Base-by-base conservation (phyloP, 345 rosid species). In the Hibiscus mutabilis region DNA sequence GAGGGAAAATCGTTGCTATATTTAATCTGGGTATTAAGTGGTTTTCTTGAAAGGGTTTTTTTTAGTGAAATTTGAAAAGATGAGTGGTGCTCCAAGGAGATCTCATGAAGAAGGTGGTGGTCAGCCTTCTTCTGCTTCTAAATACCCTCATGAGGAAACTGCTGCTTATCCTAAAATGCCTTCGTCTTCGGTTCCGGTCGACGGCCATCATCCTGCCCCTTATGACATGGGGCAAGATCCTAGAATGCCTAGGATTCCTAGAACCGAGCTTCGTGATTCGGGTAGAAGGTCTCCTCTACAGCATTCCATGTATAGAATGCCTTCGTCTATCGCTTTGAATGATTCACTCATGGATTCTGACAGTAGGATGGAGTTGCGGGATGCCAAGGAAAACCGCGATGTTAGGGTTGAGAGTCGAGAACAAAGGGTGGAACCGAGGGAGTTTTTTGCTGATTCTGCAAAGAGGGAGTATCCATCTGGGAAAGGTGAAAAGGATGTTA, bases 241-340 rank as follows among this genome's bases (percentile, higher is more conserved):
- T 67, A 83, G 97, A 78, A 37, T 78, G 16, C 78, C 74, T 4
- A 95, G 93, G 84, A 80, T 80, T 83, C 86, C 91, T 2, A 80
- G 96, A 52, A 78, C 76, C 40, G 97, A 91, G 51, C 79, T 92
- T 67, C 91, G 91, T 69, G 99, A 90, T 74, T 74, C 76, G 0
- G 97, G 91, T 79, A 85, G 92, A 71, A 90, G 96, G 77, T 95
- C 96, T 0, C 99, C 97, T 64, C 52, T 94, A 74, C 92, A 85
- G 44, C 92, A 85, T 61, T 78, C 86, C 0, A 52, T 81, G 11
- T 87, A 85, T 70, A 81, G 94, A 55, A 75, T 88, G 73, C 86
- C 90, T 0, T 78, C 88, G 0, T 67, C 89, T 0, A 74, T 86
- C 47, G 22, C 31, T 71, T 70, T 86, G 2, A 83, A 70, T 76